Percentiles rank a stretch among this genome's conserved stretches.
phyloP scores from a whole-genome alignment of 2,329 filamentous ascomycete species.

The Alternaria conjuncta region DNA sequence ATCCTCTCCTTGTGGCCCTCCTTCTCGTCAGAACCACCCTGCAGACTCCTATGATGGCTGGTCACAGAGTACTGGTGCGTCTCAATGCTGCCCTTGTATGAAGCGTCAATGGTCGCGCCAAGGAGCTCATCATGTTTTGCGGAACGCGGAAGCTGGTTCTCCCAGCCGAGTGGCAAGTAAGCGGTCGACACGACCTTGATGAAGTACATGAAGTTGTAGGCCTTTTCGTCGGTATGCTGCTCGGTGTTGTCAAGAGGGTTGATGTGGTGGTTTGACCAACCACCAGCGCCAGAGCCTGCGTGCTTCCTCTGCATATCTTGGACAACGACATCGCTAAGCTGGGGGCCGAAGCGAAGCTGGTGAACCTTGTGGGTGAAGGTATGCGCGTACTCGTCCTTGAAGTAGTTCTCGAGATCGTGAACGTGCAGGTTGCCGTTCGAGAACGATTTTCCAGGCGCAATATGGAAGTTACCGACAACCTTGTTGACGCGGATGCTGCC shows the following conservation, averaged over 20 bases:
- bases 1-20: constrained; percentile 92
- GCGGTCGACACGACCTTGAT: constrained; percentile 97
- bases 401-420: constrained; percentile 96
- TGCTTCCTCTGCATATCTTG: constrained; percentile 48
- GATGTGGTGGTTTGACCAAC: constrained; percentile 86
- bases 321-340: constrained; percentile 75
- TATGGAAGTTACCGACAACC: constrained; percentile 97
- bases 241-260: constrained; percentile 86
- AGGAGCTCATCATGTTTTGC: constrained; percentile 60
- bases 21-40: constrained; percentile 80
- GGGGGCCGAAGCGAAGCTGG: constrained; percentile 88
- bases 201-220: constrained; percentile 99
- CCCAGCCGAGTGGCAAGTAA: constrained; percentile 91
- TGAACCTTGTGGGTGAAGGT: constrained; percentile 91
- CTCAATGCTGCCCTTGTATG: constrained; percentile 85
- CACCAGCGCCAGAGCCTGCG: constrained; percentile 64
- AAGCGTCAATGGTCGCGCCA: constrained; percentile 48
- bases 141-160: constrained; percentile 57
- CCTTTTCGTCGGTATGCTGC: constrained; percentile 79
- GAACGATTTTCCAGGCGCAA: constrained; percentile 94
- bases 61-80: constrained; percentile 99
- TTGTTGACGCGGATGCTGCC: constrained; percentile 95
- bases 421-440: constrained; percentile 97
- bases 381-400: constrained; percentile 73
- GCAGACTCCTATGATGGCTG: constrained; percentile 87